Base-by-base conservation (phyloP, 768 basidiomycete genomes). In the Podaxis sp. region DNA sequence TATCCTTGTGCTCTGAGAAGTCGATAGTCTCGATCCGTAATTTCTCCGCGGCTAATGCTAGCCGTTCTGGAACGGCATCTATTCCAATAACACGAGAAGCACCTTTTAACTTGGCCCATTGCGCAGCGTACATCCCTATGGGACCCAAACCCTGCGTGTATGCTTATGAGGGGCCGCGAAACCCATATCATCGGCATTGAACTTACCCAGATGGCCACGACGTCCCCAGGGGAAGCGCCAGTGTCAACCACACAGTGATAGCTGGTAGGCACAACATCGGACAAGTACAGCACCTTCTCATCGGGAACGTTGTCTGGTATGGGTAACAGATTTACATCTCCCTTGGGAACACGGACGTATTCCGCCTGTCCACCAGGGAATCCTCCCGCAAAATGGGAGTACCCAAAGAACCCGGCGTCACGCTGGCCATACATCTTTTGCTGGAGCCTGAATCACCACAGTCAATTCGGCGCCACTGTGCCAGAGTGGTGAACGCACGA, bases 281-380 rank as follows among this genome's bases (percentile, higher is more conserved):
- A 85, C 4, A 87, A 77, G 68, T 80, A 85, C 1, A 86, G 65
- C 0, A 76, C 84, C 63, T 84, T 79, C 75, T 91, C 88, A 72
- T 91, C 79, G 2, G 85, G 67, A 7, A 94, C 76, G 13, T 78
- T 75, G 60, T 88, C 83, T 1, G 91, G 90, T 2, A 93, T 81
- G 28, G 85, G 85, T 28, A 91, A 78, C 38, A 88, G 79, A 73
- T 92, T 93, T 48, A 88, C 84, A 52, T 89, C 81, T 41, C 87
- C 91, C 68, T 84, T 82, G 0, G 88, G 90, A 1, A 92, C 86
- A 36, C 87, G 80, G 3, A 88, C 86, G 67, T 87, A 91, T 71
- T 92, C 90, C 0, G 90, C 87, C 69, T 92, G 90, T 0, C 89
- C 90, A 20, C 80, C 90, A 4, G 90, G 81, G 72, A 86, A 89